Percentiles rank a stretch among this genome's conserved stretches.
phyloP scores from a whole-genome alignment of 352 stramenopile genomes.

The Phytophthora tubulina region DNA sequence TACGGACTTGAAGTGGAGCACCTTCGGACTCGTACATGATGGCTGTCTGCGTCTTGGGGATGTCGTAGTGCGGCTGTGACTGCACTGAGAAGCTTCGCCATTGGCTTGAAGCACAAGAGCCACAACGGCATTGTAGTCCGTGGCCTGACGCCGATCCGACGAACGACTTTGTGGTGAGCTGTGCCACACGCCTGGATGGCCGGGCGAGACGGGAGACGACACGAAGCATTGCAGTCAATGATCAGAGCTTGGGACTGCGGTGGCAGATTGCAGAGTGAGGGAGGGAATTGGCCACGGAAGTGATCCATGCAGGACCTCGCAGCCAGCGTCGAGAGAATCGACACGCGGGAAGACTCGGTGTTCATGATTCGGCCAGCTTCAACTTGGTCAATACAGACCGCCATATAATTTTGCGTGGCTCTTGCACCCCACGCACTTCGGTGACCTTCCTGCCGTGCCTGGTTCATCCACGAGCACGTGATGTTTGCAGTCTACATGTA shows the following conservation, averaged over 20 bases:
- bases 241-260: not conserved
- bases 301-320: constrained; percentile 18
- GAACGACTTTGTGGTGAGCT: constrained; percentile 32
- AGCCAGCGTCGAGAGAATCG: constrained; percentile 13
- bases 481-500: not conserved
- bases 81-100: constrained; percentile 48
- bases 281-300: constrained; percentile 4
- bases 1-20: constrained; percentile 48
- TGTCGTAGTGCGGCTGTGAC: constrained; percentile 54
- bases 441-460: not conserved
- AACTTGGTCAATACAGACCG: constrained; percentile 17
- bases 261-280: constrained; percentile 32
- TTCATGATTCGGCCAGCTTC: constrained; percentile 12
- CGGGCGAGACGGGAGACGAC: constrained; percentile 35
- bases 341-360: constrained; percentile 16
- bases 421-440: not conserved
- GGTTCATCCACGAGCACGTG: constrained; percentile 21
- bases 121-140: constrained; percentile 1
- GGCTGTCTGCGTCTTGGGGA: constrained; percentile 57
- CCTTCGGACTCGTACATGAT: constrained; percentile 53
- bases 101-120: constrained; percentile 13
- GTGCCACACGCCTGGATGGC: constrained; percentile 31
- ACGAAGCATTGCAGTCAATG: constrained; percentile 33
- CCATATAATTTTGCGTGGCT: constrained; percentile 7
- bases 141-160: constrained; percentile 18